A percentile compares a stretch with the other conserved stretches of the same genome.
Evolutionary conservation across 2,329 filamentous ascomycete genomes (phyloP).

Genomic region (Ceratocystis albifundus): DNA sequence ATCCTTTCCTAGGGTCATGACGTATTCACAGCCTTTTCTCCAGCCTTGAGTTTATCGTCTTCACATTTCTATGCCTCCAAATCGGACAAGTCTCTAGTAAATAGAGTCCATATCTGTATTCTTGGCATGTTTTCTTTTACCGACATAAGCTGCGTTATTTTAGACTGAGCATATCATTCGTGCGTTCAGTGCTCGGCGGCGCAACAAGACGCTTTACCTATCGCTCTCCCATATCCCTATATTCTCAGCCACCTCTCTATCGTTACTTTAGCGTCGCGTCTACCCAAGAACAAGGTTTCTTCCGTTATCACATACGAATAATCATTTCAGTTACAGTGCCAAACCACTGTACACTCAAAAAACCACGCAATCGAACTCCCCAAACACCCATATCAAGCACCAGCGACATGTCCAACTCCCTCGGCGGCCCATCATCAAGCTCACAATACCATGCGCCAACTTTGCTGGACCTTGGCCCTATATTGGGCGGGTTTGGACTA

Average conservation of each 20-base stretch:
- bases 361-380: background rate
- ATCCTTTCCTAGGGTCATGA: background rate
- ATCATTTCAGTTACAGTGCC: no score
- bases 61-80: background rate
- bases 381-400: background rate
- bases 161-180: no score
- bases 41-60: background rate
- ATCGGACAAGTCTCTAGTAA: background rate
- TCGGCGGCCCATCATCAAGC: conserved; percentile 33
- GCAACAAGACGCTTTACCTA: no score
- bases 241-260: no score
- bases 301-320: background rate
- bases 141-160: no score
- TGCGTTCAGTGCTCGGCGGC: no score
- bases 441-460: conserved; percentile 29
- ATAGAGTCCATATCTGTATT: background rate
- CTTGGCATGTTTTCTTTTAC: no score
- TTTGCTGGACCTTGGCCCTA: conserved; percentile 44
- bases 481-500: conserved; percentile 49
- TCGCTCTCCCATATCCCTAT: no score
- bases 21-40: background rate
- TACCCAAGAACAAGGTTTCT: background rate
- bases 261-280: no score
- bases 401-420: background rate
- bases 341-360: no score